Base-by-base conservation (phyloP, 768 basidiomycete genomes). In the Tylopilus felleus region DNA sequence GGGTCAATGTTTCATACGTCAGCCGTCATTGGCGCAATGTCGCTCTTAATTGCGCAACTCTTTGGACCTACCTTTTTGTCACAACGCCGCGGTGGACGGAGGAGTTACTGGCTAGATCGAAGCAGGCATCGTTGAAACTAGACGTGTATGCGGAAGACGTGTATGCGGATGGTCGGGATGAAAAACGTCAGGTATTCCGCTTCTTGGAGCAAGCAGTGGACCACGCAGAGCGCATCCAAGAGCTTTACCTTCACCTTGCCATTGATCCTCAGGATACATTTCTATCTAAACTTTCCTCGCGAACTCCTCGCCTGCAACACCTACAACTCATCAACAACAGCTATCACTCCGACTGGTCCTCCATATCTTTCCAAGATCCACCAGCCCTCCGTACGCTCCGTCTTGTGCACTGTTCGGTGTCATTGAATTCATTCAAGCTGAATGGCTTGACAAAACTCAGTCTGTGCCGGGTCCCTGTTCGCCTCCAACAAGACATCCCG, bases 101-200 rank as follows among this genome's bases (percentile, higher is more conserved):
- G 33, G 76, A 74, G 58, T 75, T 77, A 71, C 49, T 80, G 31
- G 63, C 61, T 27, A 70, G 79, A 19, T 80, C 78, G 0, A 78
- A 75, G 52, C 70, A 64, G 60, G 74, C 73, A 12, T 63, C 69
- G 17, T 38, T 66, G 22, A 48, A 41, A 27, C 22, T 64, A 39
- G 16, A 9, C 6, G 8, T 40, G 38, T 1, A 22, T 21, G 7
- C 19, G 31, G 25, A 61, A 39, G 16, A 9, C 6, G 8, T 40
- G 38, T 1, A 22, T 21, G 7, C 19, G 14, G 13, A 22, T 14
- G 2, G 10, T 5, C 4, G 7, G 8, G 38, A 40, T 3, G 9
- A 17, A 16, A n/a, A 4, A 6, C 35, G 2, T 8, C 17, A 27
- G 14, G 16, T 5, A 2, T 4, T 22, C 5, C 5, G 14, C 16